phyloP scores from a whole-genome alignment of 2,329 filamentous ascomycete genomes.

The Scorias spongiosa region DNA sequence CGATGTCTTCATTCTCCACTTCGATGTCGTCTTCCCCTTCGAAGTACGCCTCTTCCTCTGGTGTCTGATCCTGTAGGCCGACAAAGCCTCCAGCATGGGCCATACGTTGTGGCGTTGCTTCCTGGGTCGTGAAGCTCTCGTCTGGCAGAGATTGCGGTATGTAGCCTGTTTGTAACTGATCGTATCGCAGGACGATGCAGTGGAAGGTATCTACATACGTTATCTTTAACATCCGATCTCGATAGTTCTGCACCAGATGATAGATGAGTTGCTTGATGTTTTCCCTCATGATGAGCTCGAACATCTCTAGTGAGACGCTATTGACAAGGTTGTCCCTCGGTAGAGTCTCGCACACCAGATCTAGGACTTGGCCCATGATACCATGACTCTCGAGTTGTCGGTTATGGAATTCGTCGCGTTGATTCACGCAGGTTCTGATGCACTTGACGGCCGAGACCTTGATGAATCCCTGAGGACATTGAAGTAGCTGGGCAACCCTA shows the following conservation, averaged over 20 bases:
- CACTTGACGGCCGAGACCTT: conserved; percentile 87
- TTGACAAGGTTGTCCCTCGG: conserved; percentile 86
- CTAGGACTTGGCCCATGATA: conserved; percentile 69
- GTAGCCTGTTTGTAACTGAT: conserved; percentile 47
- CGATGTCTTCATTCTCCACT: conserved; percentile 35
- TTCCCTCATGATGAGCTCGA: conserved; percentile 72
- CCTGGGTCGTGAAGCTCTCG: conserved; percentile 56
- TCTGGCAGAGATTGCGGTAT: conserved; percentile 35
- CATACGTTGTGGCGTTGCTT: conserved; percentile 32
- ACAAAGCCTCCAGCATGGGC: conserved; percentile 43
- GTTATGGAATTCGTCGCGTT: conserved; percentile 85
- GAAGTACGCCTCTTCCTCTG: conserved; percentile 86
- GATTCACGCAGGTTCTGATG: conserved; percentile 69
- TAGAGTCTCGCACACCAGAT: conserved; percentile 72
- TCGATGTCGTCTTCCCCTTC: conserved; percentile 80
- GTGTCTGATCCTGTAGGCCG: conserved; percentile 68
- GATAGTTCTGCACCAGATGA: conserved; percentile 71
- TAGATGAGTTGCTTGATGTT: conserved; percentile 66
- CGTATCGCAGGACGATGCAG: conserved; percentile 59
- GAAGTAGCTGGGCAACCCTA: conserved; percentile 68
- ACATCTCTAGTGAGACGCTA: conserved; percentile 85
- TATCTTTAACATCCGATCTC: conserved; percentile 59
- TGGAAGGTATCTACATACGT: conserved; percentile 78
- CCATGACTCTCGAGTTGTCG: conserved; percentile 68
- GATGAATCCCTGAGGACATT: conserved; percentile 76